Base-by-base conservation (phyloP, 1,139 yeast species). In the Geotrichum carabidarum region DNA sequence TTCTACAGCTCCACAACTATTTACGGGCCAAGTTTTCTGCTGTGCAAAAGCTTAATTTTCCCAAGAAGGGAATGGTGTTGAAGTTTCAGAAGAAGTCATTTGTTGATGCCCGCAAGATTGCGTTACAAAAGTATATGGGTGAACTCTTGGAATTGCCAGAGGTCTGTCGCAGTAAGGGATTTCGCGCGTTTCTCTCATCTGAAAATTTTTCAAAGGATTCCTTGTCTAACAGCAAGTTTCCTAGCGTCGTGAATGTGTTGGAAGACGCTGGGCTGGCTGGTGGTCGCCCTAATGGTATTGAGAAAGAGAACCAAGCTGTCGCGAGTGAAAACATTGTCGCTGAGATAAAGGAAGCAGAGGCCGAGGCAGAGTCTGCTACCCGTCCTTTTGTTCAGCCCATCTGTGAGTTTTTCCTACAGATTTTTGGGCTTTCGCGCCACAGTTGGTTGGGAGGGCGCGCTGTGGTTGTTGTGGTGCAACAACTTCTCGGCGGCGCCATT, bases 401-500 rank as follows among this genome's bases (percentile, higher is more conserved):
- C 1, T 85, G 94, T 60, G 95, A 89, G 60, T 68, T 88, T 9
- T 76, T 90, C 50, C 78, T 87, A 18, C 75, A 86, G 0, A 67
- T 89, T 0, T 91, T 91, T 70, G 81, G 87, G 22, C 71, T 88
- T 31, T 81, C 83, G 54, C 78, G 77, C 44, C 76, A 86, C 1
- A 82, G 81, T 53, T 68, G 68, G 56, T 89, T 96, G 96, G 15
- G 42, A 30, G 97, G 96, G 0, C 75, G 91, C 50, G 96, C 97
- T 0, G 75, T 89, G 4, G 78, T 90, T 42, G 83, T 89, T 2
- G 81, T 91, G 2, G 73, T 90, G 44, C 97, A 90, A 67, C 96
- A 89, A 68, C 69, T 91, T 1, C 77, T 91, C 53, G 97, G 97
- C 0, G 88, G 95, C 2, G 86, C 97, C 0, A 84, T 90, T 55